Evolutionary conservation across 1,284 basidiomycete genomes (phyloP), one percentile per base, ranked within the genome.

Genomic region (Ceratobasidium sp.): DNA sequence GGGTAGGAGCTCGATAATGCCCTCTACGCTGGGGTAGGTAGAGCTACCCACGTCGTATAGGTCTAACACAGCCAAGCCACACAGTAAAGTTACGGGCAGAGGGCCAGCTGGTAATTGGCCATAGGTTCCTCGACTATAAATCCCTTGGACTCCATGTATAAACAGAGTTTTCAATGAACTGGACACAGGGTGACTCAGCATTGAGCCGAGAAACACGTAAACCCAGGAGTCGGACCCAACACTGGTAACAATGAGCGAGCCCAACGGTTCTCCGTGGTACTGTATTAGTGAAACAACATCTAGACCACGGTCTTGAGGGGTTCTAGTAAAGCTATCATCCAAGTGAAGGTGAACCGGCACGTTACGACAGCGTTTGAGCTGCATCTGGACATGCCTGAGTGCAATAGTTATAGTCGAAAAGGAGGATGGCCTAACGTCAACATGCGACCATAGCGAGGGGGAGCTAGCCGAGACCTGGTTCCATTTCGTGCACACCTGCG

Each of bases 371-470:
- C 54, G 54, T 12, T 40, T 17, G 28, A 69, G 3, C 66, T 50
- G 54, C 2, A 69, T 7, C 13, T 17, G 20, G 5, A 46, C 23
- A 7, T 46, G 15, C 46, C 52, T n/a, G 50, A 28, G 28, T 33
- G 33, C 33, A 33, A 33, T 33, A 33, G 33, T 33, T 33, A 33
- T 33, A 33, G 33, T 33, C 33, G 33, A 33, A 33, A 15, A 12
- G 66, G 5, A 20, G 0, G 7, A 23, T 7, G 23, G 40, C 26
- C 9, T 48, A 56, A 73, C 23, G 42, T 73, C 54, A 23, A 73
- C n/a, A n/a, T 73, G 69, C n/a, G 69, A 54, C 69, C 69, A 73
- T 7, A 73, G 69, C n/a, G 40, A 23, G 28, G 40, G 56, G 15
- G 54, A 46, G 13, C 44, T 46, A 13, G 23, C 28, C 28, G 69